Conservation (phyloP, 2,329 filamentous ascomycete species). For the Microthyrium microscopicum region DNA sequence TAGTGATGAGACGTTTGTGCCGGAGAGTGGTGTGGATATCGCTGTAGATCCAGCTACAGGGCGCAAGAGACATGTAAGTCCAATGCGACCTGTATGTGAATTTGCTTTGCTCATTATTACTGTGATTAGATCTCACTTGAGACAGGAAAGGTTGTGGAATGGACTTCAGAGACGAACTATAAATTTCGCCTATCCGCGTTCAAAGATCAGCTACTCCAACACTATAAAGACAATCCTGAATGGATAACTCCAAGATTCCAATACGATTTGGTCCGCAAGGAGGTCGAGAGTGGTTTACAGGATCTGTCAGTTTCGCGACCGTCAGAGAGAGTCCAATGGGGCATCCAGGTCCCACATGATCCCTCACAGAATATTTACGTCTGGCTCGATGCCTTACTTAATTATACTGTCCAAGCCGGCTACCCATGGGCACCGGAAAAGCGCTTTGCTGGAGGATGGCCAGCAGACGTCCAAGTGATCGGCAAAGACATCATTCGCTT, state of each 20-base stretch:
- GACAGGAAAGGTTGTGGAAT: conserved; percentile 85
- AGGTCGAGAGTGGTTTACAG: conserved; percentile 60
- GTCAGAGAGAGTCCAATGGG: conserved; percentile 62
- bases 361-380: conserved; percentile 85
- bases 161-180: conserved; percentile 85
- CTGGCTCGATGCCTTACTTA: conserved; percentile 91
- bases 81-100: no score
- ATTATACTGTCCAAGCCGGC: conserved; percentile 77
- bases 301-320: conserved; percentile 86
- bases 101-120: conserved; percentile 3
- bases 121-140: conserved; percentile 47
- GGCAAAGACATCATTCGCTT: conserved; percentile 94
- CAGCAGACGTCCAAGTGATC: conserved; percentile 78
- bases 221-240: conserved; percentile 60
- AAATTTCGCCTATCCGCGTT: conserved; percentile 83
- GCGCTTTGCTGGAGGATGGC: conserved; percentile 56
- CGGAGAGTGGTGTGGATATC: conserved; percentile 55
- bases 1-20: conserved; percentile 93
- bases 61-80: conserved; percentile 63
- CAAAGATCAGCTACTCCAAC: conserved; percentile 57
- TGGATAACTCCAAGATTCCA: conserved; percentile 60
- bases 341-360: conserved; percentile 75
- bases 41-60: conserved; percentile 67
- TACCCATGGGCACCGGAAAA: conserved; percentile 62
- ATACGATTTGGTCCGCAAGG: conserved; percentile 62